phyloP scores from a whole-genome alignment of 2,329 filamentous ascomycete genomes.

The Geosmithia putterillii region DNA sequence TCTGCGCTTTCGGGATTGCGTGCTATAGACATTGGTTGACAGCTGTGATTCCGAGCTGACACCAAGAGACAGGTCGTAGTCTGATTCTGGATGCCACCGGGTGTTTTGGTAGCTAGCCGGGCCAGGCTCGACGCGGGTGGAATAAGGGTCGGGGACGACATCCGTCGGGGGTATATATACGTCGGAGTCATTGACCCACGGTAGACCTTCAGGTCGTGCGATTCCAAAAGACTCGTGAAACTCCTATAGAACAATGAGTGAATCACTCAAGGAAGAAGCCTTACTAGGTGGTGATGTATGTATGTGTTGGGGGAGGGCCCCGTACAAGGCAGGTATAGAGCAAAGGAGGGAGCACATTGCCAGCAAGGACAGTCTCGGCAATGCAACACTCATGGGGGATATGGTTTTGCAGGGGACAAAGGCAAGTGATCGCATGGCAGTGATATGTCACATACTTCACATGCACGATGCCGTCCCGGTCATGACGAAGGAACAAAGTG shows the following conservation, averaged over 20 bases:
- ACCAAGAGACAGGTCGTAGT: background rate
- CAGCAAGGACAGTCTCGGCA: background rate
- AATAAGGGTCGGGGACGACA: background rate
- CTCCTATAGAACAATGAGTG: constrained; percentile 25
- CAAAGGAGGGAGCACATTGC: constrained; percentile 2
- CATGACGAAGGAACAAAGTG: constrained; percentile 16
- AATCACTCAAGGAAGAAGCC: constrained; percentile 8
- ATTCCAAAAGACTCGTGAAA: constrained; percentile 12
- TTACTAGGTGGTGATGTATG: background rate
- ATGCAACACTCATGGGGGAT: background rate
- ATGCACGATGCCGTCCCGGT: constrained; percentile 28
- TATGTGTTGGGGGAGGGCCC: constrained; percentile 7
- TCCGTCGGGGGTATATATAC: background rate
- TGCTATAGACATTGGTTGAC: background rate
- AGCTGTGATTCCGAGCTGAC: background rate
- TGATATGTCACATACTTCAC: constrained; percentile 28
- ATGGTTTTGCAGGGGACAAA: background rate
- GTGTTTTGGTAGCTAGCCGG: background rate
- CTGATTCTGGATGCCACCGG: background rate
- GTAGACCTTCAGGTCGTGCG: constrained; percentile 6
- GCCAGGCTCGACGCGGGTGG: background rate
- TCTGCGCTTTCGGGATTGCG: background rate
- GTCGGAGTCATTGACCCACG: background rate
- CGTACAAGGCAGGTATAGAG: constrained; percentile 4
- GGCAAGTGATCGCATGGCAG: constrained; percentile 7